These are phyloP conservation scores for Ophiostoma novo-ulmi DNA, from an alignment of 2,329 filamentous ascomycete species.

Conservation along the genomic window DNA sequence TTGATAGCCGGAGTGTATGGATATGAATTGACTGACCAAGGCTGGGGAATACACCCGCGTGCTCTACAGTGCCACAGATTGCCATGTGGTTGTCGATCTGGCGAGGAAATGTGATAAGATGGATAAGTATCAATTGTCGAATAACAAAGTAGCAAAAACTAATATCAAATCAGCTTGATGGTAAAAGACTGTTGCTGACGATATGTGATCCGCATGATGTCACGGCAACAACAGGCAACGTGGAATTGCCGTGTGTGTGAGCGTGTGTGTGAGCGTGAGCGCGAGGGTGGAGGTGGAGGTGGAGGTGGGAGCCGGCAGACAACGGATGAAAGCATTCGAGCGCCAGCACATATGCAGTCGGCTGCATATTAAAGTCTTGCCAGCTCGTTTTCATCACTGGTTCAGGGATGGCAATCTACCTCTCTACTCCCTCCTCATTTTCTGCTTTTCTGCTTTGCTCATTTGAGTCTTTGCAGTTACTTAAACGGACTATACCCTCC, in stretches of 20 bases:
- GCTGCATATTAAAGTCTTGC: too few species aligned
- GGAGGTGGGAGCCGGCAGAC: neutral
- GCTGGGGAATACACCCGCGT: neutral
- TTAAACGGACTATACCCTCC: too few species aligned
- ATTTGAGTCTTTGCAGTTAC: too few species aligned
- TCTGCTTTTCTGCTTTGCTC: too few species aligned
- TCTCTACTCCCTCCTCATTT: too few species aligned
- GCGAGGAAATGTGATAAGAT: neutral
- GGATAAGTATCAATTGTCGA: neutral
- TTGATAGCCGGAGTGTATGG: neutral
- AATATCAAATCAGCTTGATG: neutral
- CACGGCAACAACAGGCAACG: neutral
- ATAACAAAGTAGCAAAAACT: neutral
- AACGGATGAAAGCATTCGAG: neutral
- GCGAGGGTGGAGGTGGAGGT: neutral
- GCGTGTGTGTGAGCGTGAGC: neutral
- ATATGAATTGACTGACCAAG: neutral
- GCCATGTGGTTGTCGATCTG: conserved; percentile 1
- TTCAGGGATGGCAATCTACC: too few species aligned
- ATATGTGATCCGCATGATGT: neutral
- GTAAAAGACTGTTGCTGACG: neutral
- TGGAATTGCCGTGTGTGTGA: neutral
- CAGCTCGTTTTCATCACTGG: too few species aligned
- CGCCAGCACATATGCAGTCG: neutral
- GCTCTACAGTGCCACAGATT: neutral